Percentiles rank a stretch among this genome's conserved stretches.
These are phyloP conservation scores for Boletus semigastroideus DNA, from an alignment of 1,284 basidiomycete genomes.

Conservation along the genomic window DNA sequence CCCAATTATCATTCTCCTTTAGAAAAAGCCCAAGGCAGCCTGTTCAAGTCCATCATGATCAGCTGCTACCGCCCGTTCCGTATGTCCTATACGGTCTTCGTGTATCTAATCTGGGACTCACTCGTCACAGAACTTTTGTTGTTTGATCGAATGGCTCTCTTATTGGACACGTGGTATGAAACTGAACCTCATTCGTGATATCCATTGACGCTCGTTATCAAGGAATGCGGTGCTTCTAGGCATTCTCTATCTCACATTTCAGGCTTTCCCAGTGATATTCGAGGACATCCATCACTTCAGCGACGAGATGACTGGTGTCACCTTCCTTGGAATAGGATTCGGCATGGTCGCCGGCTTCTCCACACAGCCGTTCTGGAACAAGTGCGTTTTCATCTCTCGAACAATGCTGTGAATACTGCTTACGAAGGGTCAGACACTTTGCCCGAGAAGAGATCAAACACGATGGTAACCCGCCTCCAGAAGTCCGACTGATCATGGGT, in stretches of 20 bases:
- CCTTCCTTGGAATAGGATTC: slow-evolving; percentile 62
- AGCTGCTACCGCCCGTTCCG: slow-evolving; percentile 74
- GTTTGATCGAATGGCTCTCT: slow-evolving; percentile 74
- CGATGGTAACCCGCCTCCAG: slow-evolving; percentile 62
- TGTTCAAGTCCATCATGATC: slow-evolving; percentile 45
- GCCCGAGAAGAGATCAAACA: slow-evolving; percentile 32
- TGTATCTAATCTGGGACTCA: background rate
- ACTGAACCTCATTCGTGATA: background rate
- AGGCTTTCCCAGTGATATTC: slow-evolving; percentile 61
- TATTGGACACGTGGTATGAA: slow-evolving; percentile 56
- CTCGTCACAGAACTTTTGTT: slow-evolving; percentile 56
- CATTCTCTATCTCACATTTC: slow-evolving; percentile 64
- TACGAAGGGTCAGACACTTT: slow-evolving; percentile 27
- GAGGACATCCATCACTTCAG: slow-evolving; percentile 51
- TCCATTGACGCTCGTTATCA: background rate
- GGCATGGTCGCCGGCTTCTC: slow-evolving; percentile 52
- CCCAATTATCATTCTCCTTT: slow-evolving; percentile 39
- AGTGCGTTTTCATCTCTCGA: slow-evolving; percentile 27
- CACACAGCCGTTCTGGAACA: slow-evolving; percentile 56
- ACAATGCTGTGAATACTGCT: background rate
- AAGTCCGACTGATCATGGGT: slow-evolving; percentile 66
- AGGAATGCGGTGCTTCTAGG: slow-evolving; percentile 60
- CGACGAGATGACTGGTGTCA: slow-evolving; percentile 50
- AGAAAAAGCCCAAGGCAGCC: slow-evolving; percentile 34
- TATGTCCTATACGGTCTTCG: slow-evolving; percentile 36